Evolutionary conservation across 31 red algal species (phyloP).

Genomic region (Bonnemaisonia californica): DNA sequence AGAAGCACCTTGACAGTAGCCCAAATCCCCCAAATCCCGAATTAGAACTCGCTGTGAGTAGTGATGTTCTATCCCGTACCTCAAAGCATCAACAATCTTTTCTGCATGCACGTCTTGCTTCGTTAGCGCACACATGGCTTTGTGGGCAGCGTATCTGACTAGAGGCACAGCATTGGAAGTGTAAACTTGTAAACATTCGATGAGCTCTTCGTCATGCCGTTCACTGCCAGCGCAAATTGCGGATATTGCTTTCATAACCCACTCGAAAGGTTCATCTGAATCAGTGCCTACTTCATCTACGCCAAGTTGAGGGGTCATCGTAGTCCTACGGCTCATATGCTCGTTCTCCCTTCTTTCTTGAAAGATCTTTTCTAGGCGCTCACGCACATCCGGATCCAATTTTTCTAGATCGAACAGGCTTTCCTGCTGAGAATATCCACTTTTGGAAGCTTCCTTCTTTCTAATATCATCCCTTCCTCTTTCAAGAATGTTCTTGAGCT

Average conservation of each 20-base stretch:
- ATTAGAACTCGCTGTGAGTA: conserved; percentile 97
- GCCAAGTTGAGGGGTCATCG: conserved; percentile 91
- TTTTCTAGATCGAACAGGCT: conserved; percentile 82
- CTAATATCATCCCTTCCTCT: conserved; percentile 34
- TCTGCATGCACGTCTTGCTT: conserved; percentile 51
- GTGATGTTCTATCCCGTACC: conserved; percentile 95
- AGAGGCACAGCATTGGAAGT: conserved; percentile 66
- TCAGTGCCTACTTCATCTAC: conserved; percentile 68
- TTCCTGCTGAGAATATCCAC: conserved; percentile 59
- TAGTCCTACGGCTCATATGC: conserved; percentile 63
- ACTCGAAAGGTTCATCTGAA: conserved; percentile 91
- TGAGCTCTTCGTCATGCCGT: conserved; percentile 21
- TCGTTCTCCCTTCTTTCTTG: conserved; percentile 74
- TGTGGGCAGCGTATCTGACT: conserved; percentile 90
- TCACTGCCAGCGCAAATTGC: conserved; percentile 38
- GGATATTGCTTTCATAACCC: conserved; percentile 85
- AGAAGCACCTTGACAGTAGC: conserved; percentile 66
- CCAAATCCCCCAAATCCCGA: conserved; percentile 92
- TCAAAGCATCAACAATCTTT: conserved; percentile 69
- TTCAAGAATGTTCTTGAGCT: conserved; percentile 53
- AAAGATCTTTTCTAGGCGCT: conserved; percentile 78
- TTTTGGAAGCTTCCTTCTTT: conserved; percentile 18
- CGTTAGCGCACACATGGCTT: conserved; percentile 81
- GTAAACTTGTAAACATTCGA: conserved; percentile 36
- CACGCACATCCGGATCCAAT: conserved; percentile 57